phyloP scores from a whole-genome alignment of 306 rosid species.

The Lathyrus tuberosus region DNA sequence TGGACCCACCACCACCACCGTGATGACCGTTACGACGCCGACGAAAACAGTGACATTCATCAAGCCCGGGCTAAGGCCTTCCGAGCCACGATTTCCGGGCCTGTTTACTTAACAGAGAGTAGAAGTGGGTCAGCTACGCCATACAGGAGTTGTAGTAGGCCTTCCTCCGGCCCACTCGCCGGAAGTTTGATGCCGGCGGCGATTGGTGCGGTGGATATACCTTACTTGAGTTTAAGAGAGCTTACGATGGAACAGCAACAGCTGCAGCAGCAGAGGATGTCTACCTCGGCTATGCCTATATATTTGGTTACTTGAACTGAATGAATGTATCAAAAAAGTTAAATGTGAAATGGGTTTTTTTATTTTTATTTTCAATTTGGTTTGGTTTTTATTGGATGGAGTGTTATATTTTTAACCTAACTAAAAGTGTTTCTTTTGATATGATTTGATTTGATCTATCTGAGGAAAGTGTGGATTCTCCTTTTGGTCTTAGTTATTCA shows the following conservation, averaged over 20 bases:
- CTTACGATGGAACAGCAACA: constrained; percentile 74
- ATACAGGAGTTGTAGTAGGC: constrained; percentile 51
- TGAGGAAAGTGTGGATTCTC: constrained; percentile 46
- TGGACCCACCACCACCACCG: constrained; percentile 38
- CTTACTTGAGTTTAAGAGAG: constrained; percentile 83
- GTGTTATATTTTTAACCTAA: constrained; percentile 16
- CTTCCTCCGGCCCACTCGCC: constrained; percentile 74
- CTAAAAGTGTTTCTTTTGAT: constrained; percentile 20
- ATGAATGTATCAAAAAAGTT: neutral
- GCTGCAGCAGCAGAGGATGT: constrained; percentile 55
- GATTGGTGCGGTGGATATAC: constrained; percentile 56
- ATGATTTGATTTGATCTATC: constrained; percentile 41
- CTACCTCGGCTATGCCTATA: constrained; percentile 79
- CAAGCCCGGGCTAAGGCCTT: constrained; percentile 75
- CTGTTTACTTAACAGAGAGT: constrained; percentile 80
- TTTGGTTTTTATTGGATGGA: neutral
- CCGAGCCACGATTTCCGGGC: constrained; percentile 80
- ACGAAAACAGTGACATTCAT: constrained; percentile 51
- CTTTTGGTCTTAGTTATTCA: constrained; percentile 42
- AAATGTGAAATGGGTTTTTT: constrained; percentile 4
- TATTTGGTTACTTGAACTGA: constrained; percentile 70
- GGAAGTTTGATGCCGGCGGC: constrained; percentile 58
- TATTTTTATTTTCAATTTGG: neutral
- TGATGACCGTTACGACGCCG: too few relatives aligned
- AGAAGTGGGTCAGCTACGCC: constrained; percentile 72